phyloP scores from a whole-genome alignment of 805 yeast genomes.

The Zygosaccharomyces siamensis region DNA sequence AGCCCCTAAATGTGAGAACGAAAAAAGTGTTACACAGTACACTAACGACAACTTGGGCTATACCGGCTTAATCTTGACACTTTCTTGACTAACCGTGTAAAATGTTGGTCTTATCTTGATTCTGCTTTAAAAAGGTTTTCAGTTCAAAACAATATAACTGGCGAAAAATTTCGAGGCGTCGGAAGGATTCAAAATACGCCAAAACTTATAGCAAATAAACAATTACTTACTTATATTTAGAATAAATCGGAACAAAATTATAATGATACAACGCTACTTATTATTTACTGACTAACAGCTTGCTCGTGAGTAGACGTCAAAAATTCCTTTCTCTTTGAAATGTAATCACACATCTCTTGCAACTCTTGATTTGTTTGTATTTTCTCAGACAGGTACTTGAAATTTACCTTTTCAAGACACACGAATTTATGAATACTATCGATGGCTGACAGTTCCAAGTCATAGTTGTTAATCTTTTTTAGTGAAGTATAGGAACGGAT shows the following conservation, averaged over 20 bases:
- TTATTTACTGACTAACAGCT: conserved; percentile 9
- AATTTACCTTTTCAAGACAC: conserved; percentile 18
- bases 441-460: conserved; percentile 29
- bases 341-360: conserved; percentile 26
- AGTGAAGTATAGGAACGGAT: conserved; percentile 24
- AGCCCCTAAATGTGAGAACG: not conserved
- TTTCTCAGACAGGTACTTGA: conserved; percentile 21
- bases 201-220: not conserved
- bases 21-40: not conserved
- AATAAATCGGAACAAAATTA: not conserved
- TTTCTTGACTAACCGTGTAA: not conserved
- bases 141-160: not conserved
- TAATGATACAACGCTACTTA: not conserved
- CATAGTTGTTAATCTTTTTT: conserved; percentile 21
- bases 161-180: not conserved
- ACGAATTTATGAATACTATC: conserved; percentile 20
- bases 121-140: not conserved
- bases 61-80: not conserved
- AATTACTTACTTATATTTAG: not conserved
- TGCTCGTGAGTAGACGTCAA: conserved; percentile 22
- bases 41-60: not conserved
- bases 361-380: conserved; percentile 15
- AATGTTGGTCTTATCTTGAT: not conserved
- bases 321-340: conserved; percentile 20
- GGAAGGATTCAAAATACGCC: not conserved